Evolutionary conservation across 2,329 filamentous ascomycete species (phyloP).

Genomic region (Colletotrichum liriopes): DNA sequence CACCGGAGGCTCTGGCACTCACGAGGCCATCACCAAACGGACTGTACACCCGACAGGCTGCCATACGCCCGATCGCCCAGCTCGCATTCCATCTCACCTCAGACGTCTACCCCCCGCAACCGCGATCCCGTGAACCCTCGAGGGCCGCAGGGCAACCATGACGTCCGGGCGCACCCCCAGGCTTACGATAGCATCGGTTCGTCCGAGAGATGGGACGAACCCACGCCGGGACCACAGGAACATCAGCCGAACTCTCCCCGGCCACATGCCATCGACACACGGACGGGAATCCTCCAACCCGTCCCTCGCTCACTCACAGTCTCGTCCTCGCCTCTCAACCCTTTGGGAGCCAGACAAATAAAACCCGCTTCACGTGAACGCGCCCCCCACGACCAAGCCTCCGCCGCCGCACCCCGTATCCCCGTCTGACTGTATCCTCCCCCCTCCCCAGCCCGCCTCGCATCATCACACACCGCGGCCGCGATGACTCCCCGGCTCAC

Average conservation of each 20-base stretch:
- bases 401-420: conserved; percentile 17
- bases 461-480: too few relatives aligned
- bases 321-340: background rate
- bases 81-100: too few relatives aligned
- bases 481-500: conserved; percentile 9
- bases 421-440: conserved; percentile 20
- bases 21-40: too few relatives aligned
- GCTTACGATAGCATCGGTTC: background rate
- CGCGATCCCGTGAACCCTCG: too few relatives aligned
- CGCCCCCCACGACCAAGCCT: background rate
- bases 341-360: background rate
- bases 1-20: too few relatives aligned
- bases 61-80: too few relatives aligned
- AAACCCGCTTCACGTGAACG: background rate
- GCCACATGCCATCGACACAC: background rate
- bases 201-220: conserved; percentile 9
- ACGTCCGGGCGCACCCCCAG: background rate
- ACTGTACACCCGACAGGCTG: too few relatives aligned
- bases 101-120: too few relatives aligned
- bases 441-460: background rate
- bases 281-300: background rate
- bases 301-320: background rate
- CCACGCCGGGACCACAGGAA: background rate
- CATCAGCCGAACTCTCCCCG: conserved; percentile 20
- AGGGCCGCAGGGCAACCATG: too few relatives aligned